Evolutionary conservation across 2,329 filamentous ascomycete genomes (phyloP), one percentile per base, ranked within the genome.

Genomic region (Hypoxylon sp.): DNA sequence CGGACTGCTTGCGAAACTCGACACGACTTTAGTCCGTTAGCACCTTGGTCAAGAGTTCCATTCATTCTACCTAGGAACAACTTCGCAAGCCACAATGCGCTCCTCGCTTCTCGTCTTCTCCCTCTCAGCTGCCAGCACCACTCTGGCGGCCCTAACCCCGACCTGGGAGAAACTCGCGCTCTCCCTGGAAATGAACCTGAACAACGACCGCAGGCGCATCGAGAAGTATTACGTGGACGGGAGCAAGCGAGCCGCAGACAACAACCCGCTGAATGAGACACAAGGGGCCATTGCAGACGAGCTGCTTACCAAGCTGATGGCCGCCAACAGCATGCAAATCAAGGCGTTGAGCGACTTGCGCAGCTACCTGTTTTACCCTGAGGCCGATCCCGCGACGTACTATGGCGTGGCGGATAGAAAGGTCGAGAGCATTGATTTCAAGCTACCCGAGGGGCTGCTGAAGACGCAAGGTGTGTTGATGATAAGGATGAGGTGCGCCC

Each of bases 381-480:
- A 63, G 34, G 21, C 30, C 1, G 51, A 68, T 39, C 65, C 65
- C 5, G 58, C 29, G 27, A 56, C 29, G 6, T 66, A 66, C 54
- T 68, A 68, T 43, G 54, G 62, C 9, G 48, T 46, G 12, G 54
- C 25, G 5, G 19, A 32, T 1, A 41, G 63, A 12, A 12, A 1
- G 16, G 62, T 60, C 3, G 37, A 47, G 16, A 52, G 29, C 16
- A 46, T 68, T 11, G 65, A 68, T 41, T 60, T 63, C 11, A 37
- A 23, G 9, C 23, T 65, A 3, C 62, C 58, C 1, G 50, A 66
- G 2, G 63, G 54, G 3, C 30, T 68, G 45, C n/a, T 66, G 2
- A 62, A 68, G 23, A 66, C 65, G 1, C 63, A 68, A 47, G 59
- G 59, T 0, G 66, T 66, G 29, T 66, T 66, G 23, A 68, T 25